A percentile compares a stretch with the other conserved stretches of the same genome.
phyloP scores from a whole-genome alignment of 495 filamentous ascomycete species.

The Bombardia bombarda region DNA sequence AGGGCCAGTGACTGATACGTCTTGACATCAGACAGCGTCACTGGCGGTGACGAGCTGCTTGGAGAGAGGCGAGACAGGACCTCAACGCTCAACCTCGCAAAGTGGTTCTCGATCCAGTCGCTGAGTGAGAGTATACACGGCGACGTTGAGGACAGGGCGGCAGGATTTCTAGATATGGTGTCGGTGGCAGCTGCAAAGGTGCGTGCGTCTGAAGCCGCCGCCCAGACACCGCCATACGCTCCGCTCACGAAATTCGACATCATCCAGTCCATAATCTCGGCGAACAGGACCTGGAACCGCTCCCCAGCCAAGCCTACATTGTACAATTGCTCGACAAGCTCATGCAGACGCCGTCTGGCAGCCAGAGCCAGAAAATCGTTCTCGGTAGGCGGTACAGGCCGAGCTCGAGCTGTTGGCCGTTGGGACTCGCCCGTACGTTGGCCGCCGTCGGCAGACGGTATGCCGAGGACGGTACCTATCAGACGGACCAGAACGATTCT shows the following conservation, averaged over 20 bases:
- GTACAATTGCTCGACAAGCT: conserved; percentile 53
- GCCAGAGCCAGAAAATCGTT: conserved; percentile 23
- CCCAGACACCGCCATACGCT: conserved; percentile 55
- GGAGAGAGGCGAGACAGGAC: conserved; percentile 39
- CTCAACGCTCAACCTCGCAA: conserved; percentile 57
- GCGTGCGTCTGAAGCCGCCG: conserved; percentile 2
- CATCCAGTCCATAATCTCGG: conserved; percentile 61
- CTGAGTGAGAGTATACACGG: conserved; percentile 48
- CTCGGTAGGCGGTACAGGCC: conserved; percentile 13
- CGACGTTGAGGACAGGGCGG: conserved; percentile 39
- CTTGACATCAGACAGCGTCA: conserved; percentile 55
- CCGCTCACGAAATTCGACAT: conserved; percentile 58
- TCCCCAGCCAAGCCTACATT: conserved; percentile 69
- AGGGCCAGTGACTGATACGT: conserved; percentile 78
- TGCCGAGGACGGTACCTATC: conserved; percentile 49
- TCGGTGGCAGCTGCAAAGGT: conserved; percentile 11
- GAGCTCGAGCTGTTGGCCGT: conserved; percentile 3
- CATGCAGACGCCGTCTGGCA: conserved; percentile 45
- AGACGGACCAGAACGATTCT: conserved; percentile 44
- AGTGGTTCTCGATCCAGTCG: conserved; percentile 67
- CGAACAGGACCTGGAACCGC: conserved; percentile 67
- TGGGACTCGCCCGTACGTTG: conserved; percentile 6
- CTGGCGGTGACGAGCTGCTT: conserved; percentile 17
- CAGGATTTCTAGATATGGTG: conserved; percentile 13
- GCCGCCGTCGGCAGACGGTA: conserved; percentile 22